Percentiles rank a stretch among this genome's conserved stretches.
These are phyloP conservation scores for Coemansia sp. DNA, from an alignment of 192 early-diverging fungal species.

Conservation along the genomic window DNA sequence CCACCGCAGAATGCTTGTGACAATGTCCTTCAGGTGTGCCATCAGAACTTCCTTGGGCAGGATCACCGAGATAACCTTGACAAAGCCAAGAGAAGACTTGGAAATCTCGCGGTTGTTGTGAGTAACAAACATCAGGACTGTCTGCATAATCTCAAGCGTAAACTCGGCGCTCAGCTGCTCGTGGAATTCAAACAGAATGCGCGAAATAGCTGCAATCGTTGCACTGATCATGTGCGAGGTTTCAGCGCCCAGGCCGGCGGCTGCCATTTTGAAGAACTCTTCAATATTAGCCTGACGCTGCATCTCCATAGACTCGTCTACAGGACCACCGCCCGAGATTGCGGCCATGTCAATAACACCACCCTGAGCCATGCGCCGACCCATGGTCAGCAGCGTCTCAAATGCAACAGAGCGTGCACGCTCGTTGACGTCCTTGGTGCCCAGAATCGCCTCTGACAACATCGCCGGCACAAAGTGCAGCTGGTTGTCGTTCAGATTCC, in stretches of 20 bases:
- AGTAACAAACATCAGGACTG: constrained; percentile 76
- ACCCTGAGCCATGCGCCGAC: constrained; percentile 79
- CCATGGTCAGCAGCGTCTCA: constrained; percentile 86
- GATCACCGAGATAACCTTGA: constrained; percentile 85
- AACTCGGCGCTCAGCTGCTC: constrained; percentile 61
- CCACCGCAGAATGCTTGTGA: constrained; percentile 74
- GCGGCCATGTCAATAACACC: constrained; percentile 51
- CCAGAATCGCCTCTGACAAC: constrained; percentile 87
- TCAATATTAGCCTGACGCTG: constrained; percentile 58
- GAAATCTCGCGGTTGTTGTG: constrained; percentile 87
- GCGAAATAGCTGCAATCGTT: constrained; percentile 74
- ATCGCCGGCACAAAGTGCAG: constrained; percentile 84
- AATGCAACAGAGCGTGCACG: constrained; percentile 79
- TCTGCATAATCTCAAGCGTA: constrained; percentile 71
- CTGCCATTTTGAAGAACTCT: constrained; percentile 92
- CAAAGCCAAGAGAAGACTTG: constrained; percentile 85
- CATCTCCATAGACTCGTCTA: constrained; percentile 8
- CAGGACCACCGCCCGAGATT: constrained; percentile 22
- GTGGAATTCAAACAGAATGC: constrained; percentile 93
- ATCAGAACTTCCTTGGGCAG: constrained; percentile 70
- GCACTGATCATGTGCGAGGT: constrained; percentile 92
- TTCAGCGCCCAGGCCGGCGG: constrained; percentile 89
- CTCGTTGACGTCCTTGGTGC: constrained; percentile 92
- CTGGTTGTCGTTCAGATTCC: constrained; percentile 60
- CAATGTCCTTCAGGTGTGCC: constrained; percentile 70